phyloP scores from a whole-genome alignment of 2,329 filamentous ascomycete species.

The Fusarium compactum region DNA sequence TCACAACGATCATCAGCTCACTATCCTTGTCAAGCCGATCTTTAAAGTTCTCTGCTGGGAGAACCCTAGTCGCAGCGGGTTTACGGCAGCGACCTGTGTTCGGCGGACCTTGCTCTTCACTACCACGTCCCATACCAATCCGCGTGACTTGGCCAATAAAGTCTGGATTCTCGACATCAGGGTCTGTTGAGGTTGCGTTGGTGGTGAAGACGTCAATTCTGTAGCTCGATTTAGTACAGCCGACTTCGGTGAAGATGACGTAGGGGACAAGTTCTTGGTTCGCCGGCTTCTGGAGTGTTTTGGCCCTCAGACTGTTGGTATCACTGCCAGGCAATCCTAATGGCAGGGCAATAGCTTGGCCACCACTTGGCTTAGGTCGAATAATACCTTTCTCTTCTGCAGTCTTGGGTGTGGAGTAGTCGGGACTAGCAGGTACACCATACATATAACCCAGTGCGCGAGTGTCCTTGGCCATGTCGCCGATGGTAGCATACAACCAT shows the following conservation, averaged over 20 bases:
- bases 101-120: neutral
- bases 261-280: neutral
- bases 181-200: neutral
- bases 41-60: neutral
- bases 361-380: neutral
- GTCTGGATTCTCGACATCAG: neutral
- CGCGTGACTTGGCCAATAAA: neutral
- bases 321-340: neutral
- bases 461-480: neutral
- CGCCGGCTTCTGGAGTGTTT: neutral
- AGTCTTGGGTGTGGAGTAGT: neutral
- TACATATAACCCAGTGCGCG: conserved; percentile 1
- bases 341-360: neutral
- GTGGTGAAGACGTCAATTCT: neutral
- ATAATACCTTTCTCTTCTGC: neutral
- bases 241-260: neutral
- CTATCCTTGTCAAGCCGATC: neutral
- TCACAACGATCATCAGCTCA: neutral
- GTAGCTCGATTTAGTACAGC: neutral
- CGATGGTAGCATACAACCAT: neutral
- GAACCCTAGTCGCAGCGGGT: neutral
- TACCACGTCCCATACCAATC: neutral
- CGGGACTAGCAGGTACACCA: neutral
- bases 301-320: too few relatives aligned
- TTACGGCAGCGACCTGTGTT: neutral